phyloP scores from a whole-genome alignment of 1,284 basidiomycete genomes.

The Coniferiporia sulphurascens region DNA sequence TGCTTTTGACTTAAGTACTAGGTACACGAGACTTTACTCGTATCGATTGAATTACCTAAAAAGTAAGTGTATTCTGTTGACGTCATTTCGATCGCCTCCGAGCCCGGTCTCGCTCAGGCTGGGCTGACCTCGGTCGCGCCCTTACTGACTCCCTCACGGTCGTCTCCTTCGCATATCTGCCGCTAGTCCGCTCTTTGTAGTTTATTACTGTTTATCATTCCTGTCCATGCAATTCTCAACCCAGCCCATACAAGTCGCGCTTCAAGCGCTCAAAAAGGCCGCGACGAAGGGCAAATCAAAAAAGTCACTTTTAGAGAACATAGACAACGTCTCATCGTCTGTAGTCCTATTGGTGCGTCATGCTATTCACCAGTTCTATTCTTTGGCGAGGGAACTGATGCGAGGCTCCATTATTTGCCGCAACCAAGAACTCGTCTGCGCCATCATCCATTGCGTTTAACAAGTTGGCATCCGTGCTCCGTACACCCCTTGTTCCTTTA shows the following conservation, averaged over 20 bases:
- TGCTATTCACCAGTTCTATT: background rate
- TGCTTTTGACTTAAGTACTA: too few relatives aligned
- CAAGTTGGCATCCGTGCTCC: slow-evolving; percentile 31
- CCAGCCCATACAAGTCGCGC: slow-evolving; percentile 4
- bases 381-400: background rate
- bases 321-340: slow-evolving; percentile 14
- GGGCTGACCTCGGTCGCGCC: too few relatives aligned
- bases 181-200: too few relatives aligned
- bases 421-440: slow-evolving; percentile 31
- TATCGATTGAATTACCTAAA: too few relatives aligned
- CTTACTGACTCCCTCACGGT: too few relatives aligned
- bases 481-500: slow-evolving; percentile 32
- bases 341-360: slow-evolving; percentile 10
- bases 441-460: slow-evolving; percentile 27
- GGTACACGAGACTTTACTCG: too few relatives aligned
- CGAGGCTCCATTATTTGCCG: background rate
- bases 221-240: background rate
- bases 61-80: too few relatives aligned
- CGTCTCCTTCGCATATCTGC: too few relatives aligned
- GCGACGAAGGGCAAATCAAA: slow-evolving; percentile 16
- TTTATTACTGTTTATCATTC: background rate
- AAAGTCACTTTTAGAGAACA: slow-evolving; percentile 14
- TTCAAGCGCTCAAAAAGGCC: slow-evolving; percentile 11
- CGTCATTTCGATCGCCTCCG: too few relatives aligned
- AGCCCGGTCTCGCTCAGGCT: too few relatives aligned